phyloP scores from a whole-genome alignment of 2,329 filamentous ascomycete genomes.

The Huntiella omanensis region DNA sequence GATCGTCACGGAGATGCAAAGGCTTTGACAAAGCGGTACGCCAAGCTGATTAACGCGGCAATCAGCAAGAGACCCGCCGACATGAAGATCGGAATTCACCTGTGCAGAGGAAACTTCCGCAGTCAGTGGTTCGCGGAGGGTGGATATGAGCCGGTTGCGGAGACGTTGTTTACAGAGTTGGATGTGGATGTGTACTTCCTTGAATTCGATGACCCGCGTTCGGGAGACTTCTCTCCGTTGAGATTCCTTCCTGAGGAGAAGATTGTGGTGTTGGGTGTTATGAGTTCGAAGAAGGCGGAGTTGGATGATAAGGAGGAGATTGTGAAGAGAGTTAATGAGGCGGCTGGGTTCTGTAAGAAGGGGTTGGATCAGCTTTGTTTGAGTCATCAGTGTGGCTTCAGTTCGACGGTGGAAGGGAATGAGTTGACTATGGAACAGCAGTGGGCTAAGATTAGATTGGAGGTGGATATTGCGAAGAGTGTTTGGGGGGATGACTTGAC shows the following conservation, averaged over 20 bases:
- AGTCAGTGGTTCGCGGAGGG: conserved; percentile 45
- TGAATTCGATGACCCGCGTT: conserved; percentile 38
- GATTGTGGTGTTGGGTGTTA: conserved; percentile 41
- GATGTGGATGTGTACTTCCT: conserved; percentile 44
- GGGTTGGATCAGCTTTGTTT: conserved; percentile 47
- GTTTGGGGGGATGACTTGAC: conserved; percentile 30
- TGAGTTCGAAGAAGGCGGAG: conserved; percentile 40
- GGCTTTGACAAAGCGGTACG: conserved; percentile 47
- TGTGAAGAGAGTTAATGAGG: conserved; percentile 33
- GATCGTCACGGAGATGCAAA: conserved; percentile 9
- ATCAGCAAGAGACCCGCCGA: conserved; percentile 41
- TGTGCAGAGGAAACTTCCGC: conserved; percentile 40
- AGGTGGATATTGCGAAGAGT: conserved; percentile 44
- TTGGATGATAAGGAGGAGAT: conserved; percentile 37
- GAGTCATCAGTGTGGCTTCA: conserved; percentile 50
- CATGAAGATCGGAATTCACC: conserved; percentile 53
- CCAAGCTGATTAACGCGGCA: conserved; percentile 56
- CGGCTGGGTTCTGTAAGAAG: conserved; percentile 46
- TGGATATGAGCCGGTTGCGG: conserved; percentile 43
- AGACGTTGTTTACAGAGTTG: conserved; percentile 38
- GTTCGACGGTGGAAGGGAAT: conserved; percentile 42
- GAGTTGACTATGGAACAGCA: conserved; percentile 52
- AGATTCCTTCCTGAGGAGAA: conserved; percentile 37
- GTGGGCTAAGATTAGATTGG: conserved; percentile 50
- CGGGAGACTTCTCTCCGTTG: conserved; percentile 43